phyloP scores from a whole-genome alignment of 1,284 basidiomycete genomes.

The Tilletia setariae region DNA sequence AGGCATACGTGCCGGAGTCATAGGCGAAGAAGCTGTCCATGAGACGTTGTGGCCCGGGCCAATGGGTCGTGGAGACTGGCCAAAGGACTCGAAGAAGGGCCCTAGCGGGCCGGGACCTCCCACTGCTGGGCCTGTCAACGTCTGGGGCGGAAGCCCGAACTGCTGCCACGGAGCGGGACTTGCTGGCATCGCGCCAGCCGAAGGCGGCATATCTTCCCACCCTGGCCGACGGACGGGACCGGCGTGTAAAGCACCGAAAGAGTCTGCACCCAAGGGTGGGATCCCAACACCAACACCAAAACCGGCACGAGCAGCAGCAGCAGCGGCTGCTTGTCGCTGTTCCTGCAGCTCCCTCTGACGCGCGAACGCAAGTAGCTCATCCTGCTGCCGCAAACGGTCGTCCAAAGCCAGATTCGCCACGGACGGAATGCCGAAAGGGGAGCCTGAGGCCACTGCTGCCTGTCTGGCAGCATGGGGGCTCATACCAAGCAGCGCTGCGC shows the following conservation, averaged over 20 bases:
- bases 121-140: background rate
- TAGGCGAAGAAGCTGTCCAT: conserved; percentile 1
- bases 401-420: conserved; percentile 22
- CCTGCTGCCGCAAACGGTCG: conserved; percentile 30
- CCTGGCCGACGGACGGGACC: conserved; percentile 17
- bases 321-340: conserved; percentile 30
- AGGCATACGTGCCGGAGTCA: background rate
- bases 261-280: conserved; percentile 24
- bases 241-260: conserved; percentile 26
- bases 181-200: background rate
- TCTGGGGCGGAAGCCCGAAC: background rate
- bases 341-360: conserved; percentile 41
- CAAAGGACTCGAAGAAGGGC: conserved; percentile 5
- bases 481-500: conserved; percentile 14
- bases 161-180: conserved; percentile 10
- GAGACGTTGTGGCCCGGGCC: background rate
- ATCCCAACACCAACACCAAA: conserved; percentile 20
- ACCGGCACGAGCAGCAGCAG: conserved; percentile 26
- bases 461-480: background rate
- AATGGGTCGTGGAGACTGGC: background rate
- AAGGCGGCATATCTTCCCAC: conserved; percentile 2
- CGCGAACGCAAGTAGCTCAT: conserved; percentile 33
- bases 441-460: conserved; percentile 6
- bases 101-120: background rate
- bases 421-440: conserved; percentile 29